Conservation (phyloP, 306 rosid species). For the Psophocarpus tetragonolobus region DNA sequence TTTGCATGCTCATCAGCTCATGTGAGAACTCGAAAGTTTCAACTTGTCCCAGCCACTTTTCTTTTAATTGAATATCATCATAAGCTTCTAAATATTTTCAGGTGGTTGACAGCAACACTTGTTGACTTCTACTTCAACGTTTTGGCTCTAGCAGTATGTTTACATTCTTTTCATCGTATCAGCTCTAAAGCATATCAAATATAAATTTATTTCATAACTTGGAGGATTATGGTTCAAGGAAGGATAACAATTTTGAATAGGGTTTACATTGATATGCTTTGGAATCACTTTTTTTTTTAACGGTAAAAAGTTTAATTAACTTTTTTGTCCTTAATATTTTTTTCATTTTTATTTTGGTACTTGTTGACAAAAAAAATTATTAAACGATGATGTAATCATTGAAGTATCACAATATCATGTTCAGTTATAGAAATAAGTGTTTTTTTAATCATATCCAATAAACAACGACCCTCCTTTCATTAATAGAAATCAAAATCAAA, state of each 20-base stretch:
- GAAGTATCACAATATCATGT: too few relatives aligned
- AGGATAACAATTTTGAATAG: not conserved
- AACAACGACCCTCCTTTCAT: too few relatives aligned
- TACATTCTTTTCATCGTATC: conserved; percentile 22
- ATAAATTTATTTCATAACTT: conserved; percentile 8
- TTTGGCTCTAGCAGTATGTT: conserved; percentile 70
- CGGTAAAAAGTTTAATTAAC: too few relatives aligned
- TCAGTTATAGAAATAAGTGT: too few relatives aligned
- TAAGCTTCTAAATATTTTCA: conserved; percentile 47
- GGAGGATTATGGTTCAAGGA: conserved; percentile 13
- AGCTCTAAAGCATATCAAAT: conserved; percentile 9
- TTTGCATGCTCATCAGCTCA: not conserved
- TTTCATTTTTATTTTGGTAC: too few relatives aligned
- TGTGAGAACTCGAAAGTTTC: conserved; percentile 6
- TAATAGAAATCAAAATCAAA: too few relatives aligned
- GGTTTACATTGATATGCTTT: not conserved
- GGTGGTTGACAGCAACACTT: conserved; percentile 80
- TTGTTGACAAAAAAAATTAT: too few relatives aligned
- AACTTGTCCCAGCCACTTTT: conserved; percentile 27
- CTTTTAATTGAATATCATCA: conserved; percentile 20
- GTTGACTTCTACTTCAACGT: conserved; percentile 85
- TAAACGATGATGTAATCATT: too few relatives aligned
- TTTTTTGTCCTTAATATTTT: too few relatives aligned
- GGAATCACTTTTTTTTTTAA: not conserved
- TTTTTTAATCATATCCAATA: too few relatives aligned